Evolutionary conservation across 305 asterid genomes (phyloP).

Genomic region (Solanum hybrid): DNA sequence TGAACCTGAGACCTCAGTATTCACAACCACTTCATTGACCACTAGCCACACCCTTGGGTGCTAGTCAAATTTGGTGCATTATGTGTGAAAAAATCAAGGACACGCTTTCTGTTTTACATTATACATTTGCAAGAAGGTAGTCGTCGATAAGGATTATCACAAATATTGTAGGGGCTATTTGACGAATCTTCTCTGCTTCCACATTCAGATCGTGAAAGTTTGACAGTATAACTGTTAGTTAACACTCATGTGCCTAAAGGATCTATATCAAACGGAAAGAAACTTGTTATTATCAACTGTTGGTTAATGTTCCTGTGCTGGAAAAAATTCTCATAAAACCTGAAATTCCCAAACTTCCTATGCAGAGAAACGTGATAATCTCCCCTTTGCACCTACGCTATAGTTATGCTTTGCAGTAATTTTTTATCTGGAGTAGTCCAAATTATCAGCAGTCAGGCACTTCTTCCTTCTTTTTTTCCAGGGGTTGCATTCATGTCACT

Average conservation of each 20-base stretch:
- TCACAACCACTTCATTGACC: not conserved
- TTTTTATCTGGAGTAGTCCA: not conserved
- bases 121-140: not conserved
- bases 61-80: not conserved
- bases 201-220: not conserved
- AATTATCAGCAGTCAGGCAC: not conserved
- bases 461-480: not conserved
- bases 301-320: not conserved
- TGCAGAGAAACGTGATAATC: not conserved
- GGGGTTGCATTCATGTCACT: not conserved
- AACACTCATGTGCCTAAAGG: not conserved
- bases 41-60: not conserved
- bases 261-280: not conserved
- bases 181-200: not conserved
- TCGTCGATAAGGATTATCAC: not conserved
- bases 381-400: not conserved
- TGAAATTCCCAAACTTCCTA: not conserved
- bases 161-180: not conserved
- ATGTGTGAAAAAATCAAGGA: not conserved
- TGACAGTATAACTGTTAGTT: not conserved
- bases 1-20: not conserved
- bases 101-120: not conserved
- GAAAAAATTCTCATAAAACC: not conserved
- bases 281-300: not conserved
- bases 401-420: not conserved